Evolutionary conservation across 1,139 yeast species (phyloP).

Genomic region (Kodamaea suecica): DNA sequence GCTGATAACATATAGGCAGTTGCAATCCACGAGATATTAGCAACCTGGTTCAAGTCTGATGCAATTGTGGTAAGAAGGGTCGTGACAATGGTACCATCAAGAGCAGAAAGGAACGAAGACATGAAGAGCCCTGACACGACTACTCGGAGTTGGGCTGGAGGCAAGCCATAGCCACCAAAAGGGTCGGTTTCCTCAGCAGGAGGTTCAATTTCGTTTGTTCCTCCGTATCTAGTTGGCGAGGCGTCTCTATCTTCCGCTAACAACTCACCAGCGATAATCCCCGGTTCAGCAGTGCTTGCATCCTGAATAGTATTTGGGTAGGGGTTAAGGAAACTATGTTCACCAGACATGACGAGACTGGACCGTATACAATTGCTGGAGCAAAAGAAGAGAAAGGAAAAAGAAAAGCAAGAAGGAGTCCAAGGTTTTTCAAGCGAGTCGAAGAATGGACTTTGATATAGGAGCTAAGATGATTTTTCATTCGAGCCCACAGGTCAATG

Average conservation of each 20-base stretch:
- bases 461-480: no score
- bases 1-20: slow-evolving; percentile 40
- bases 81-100: slow-evolving; percentile 45
- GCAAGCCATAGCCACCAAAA: slow-evolving; percentile 16
- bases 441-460: no score
- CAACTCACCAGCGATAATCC: slow-evolving; percentile 47
- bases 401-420: no score
- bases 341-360: no score
- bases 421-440: no score
- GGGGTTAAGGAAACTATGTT: slow-evolving; percentile 10
- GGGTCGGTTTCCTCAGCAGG: slow-evolving; percentile 25
- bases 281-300: slow-evolving; percentile 43
- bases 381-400: no score
- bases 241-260: slow-evolving; percentile 32
- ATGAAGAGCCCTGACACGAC: slow-evolving; percentile 36
- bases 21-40: slow-evolving; percentile 48
- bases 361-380: no score
- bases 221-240: slow-evolving; percentile 12
- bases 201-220: slow-evolving; percentile 13
- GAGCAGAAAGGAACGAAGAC: slow-evolving; percentile 42
- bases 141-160: slow-evolving; percentile 27
- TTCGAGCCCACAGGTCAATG: no score
- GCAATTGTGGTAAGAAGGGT: slow-evolving; percentile 43
- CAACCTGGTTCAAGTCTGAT: slow-evolving; percentile 39
- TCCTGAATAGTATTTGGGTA: slow-evolving; percentile 33